Conservation (phyloP, 2,329 filamentous ascomycete genomes). For the Escovopsis sp. region DNA sequence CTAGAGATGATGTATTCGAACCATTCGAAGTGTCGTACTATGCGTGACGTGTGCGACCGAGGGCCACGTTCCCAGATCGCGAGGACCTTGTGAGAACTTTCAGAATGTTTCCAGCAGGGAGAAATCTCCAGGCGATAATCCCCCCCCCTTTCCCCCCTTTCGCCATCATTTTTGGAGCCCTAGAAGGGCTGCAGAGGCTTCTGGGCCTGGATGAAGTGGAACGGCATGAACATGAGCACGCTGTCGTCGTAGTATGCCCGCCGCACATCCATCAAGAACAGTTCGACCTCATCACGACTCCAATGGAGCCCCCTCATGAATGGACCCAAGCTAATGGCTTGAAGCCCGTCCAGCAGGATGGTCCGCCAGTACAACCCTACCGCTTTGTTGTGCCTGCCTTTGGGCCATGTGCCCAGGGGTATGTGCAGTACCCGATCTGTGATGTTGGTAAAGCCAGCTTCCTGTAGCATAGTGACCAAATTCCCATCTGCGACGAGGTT, state of each 20-base stretch:
- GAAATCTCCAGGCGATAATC: too few species aligned
- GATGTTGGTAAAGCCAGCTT: slow-evolving; percentile 38
- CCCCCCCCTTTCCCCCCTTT: not conserved
- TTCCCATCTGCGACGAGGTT: slow-evolving; percentile 26
- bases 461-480: slow-evolving; percentile 30
- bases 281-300: slow-evolving; percentile 32
- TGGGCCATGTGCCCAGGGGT: slow-evolving; percentile 40
- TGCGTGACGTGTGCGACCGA: too few species aligned
- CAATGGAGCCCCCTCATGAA: slow-evolving; percentile 34
- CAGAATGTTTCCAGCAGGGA: too few species aligned
- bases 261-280: slow-evolving; percentile 32
- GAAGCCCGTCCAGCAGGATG: slow-evolving; percentile 33
- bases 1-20: too few species aligned
- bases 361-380: slow-evolving; percentile 38
- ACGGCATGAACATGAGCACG: slow-evolving; percentile 38
- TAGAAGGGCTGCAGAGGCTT: slow-evolving; percentile 24
- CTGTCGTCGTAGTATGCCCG: slow-evolving; percentile 32
- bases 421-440: slow-evolving; percentile 34
- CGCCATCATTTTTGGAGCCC: too few species aligned
- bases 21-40: too few species aligned
- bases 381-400: slow-evolving; percentile 34
- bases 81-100: too few species aligned
- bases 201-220: slow-evolving; percentile 40
- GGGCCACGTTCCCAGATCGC: too few species aligned
- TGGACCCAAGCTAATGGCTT: slow-evolving; percentile 37